These are phyloP conservation scores for Daldinia vernicosa DNA, from an alignment of 495 filamentous ascomycete species.

Conservation along the genomic window DNA sequence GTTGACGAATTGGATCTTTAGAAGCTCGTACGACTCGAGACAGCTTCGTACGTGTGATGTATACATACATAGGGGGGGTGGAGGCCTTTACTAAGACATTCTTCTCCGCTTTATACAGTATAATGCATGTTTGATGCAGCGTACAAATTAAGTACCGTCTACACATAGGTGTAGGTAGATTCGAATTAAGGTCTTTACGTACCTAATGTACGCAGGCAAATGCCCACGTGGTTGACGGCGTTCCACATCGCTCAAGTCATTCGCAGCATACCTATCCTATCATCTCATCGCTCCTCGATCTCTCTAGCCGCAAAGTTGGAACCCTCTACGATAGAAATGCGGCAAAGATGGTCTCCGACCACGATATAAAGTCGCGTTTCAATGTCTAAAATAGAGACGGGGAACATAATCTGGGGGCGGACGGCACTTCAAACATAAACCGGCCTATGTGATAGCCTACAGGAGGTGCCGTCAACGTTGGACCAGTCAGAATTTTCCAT, in stretches of 20 bases:
- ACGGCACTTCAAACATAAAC: constrained; percentile 29
- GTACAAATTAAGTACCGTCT: background rate
- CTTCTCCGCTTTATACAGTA: constrained; percentile 41
- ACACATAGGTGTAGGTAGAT: background rate
- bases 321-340: background rate
- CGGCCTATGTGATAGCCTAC: constrained; percentile 34
- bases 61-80: constrained; percentile 6
- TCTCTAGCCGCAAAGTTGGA: background rate
- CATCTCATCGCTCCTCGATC: background rate
- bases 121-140: constrained; percentile 29
- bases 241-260: constrained; percentile 23
- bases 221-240: constrained; percentile 38
- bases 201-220: constrained; percentile 1
- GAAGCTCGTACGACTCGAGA: constrained; percentile 28
- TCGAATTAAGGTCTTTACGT: constrained; percentile 12
- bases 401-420: constrained; percentile 14
- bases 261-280: background rate
- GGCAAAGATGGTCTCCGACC: background rate
- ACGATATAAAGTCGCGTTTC: constrained; percentile 16
- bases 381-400: constrained; percentile 18
- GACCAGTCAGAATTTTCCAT: constrained; percentile 24
- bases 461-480: constrained; percentile 10
- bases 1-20: constrained; percentile 35
- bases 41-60: constrained; percentile 21
- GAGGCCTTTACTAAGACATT: constrained; percentile 29